Base-by-base conservation (phyloP, 495 filamentous ascomycete species). In the Xylaria grammica region DNA sequence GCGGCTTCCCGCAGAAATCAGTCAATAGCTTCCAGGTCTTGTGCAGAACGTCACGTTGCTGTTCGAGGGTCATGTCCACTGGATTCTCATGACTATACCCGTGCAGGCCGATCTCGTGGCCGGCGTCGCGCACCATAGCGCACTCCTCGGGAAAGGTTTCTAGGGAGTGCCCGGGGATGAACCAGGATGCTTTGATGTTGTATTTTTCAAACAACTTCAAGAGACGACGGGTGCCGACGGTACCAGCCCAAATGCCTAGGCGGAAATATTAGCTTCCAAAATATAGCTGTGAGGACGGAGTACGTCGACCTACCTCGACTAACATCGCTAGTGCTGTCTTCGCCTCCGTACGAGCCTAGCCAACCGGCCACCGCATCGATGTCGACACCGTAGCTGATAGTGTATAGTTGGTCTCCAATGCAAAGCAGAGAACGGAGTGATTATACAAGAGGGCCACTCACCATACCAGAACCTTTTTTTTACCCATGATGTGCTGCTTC, bases 141-240 rank as follows among this genome's bases (percentile, higher is more conserved):
- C 88, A 91, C 69, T 92, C 89, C 69, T 90, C 88, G 0, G 90
- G 90, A 70, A 93, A 93, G 0, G 75, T 91, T 64, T 94, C 91
- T 17, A 94, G 83, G 0, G 86, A 88, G 74, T 94, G 91, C 0
- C 90, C 91, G 0, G 90, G 91, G 63, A 94, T 92, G 74, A 94
- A 93, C 88, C 89, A 93, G 7, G 90, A 91, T 13, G 89, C 85
- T 75, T 90, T 93, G 79, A 94, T 94, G 62, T 87, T 85, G 81
- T 92, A 89, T 72, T 91, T 92, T 8, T 87, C 81, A 72, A 93
- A 91, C 2, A 94, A 74, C 65, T 90, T 91, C 9, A 94, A 82
- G 2, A 94, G 77, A 9, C 91, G 86, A 10, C 84, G 82, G 1
- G 88, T 89, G 32, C 91, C 91, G 38, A 91, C 79, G 7, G 89